Base-by-base conservation (phyloP, 805 yeast genomes). In the Monosporozyma siamensis region DNA sequence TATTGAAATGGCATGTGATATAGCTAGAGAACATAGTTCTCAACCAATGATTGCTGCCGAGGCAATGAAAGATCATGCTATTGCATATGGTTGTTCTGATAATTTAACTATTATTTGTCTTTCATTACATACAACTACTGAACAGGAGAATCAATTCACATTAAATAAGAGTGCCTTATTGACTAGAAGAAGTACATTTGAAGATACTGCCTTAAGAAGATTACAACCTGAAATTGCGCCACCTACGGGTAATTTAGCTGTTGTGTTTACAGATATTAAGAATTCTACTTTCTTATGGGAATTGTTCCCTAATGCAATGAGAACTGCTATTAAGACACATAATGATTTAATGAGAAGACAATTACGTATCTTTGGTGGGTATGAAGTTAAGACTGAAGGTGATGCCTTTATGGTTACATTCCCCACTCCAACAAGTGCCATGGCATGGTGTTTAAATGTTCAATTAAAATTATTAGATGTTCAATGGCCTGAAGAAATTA, bases 361-460 rank as follows among this genome's bases (percentile, higher is more conserved):
- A 51, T 66, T 92, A 48, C 75, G 96, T 52, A 80, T 89, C 38
- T 86, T 85, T 57, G 97, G 97, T 27, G 99, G 98, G 2, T 92
- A 92, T 59, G 99, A 92, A 61, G 98, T 92, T 22, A 92, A 92
- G 61, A 92, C 97, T 2, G 99, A 92, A 77, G 99, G 99, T 58
- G 99, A 92, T 70, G 95, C 98, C 0, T 92, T 92, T 54, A 89
- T 92, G 86, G 97, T 92, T 11, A 86, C 97, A 10, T 92, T 92
- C 62, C 95, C 96, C 0, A 81, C 95, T 0, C 90, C 95, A 0
- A 77, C 90, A 0, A 73, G 90, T 15, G 97, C 97, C 0, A 68
- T 92, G 47, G 70, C 87, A 29, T 92, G 98, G 97, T 87, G 97
- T 68, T 80, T 89, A 60, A 81, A 84, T 38, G 95, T 90, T 5